These are phyloP conservation scores for Calycina herbarum DNA, from an alignment of 2,329 filamentous ascomycete species.

Conservation along the genomic window DNA sequence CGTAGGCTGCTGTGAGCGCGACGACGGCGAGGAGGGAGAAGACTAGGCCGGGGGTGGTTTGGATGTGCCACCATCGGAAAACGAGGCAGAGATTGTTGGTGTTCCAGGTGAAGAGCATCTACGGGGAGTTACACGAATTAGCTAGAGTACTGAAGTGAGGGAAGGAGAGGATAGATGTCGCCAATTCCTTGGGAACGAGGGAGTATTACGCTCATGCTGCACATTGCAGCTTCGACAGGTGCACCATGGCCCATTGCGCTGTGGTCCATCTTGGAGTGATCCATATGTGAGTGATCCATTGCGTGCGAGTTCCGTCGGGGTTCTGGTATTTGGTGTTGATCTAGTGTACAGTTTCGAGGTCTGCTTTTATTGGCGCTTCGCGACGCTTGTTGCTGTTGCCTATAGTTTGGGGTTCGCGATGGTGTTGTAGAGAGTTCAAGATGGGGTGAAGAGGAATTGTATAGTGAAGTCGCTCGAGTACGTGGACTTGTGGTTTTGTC, in stretches of 20 bases:
- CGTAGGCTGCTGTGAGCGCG: slow-evolving; percentile 86
- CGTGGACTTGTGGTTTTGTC: background rate
- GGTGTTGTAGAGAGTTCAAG: background rate
- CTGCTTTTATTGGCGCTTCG: background rate
- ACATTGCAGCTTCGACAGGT: slow-evolving; percentile 61
- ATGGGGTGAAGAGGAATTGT: background rate
- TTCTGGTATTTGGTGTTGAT: background rate
- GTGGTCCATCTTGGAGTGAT: slow-evolving; percentile 45
- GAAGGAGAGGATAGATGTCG: background rate
- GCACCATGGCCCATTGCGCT: slow-evolving; percentile 57
- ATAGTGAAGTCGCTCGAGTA: background rate
- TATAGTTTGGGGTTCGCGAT: background rate
- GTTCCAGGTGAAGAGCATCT: slow-evolving; percentile 99
- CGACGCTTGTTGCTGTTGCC: background rate
- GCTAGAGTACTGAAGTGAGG: background rate
- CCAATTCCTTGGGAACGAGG: background rate
- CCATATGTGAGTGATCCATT: slow-evolving; percentile 29
- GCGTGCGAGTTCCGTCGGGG: background rate
- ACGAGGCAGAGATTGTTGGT: slow-evolving; percentile 93
- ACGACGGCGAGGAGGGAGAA: slow-evolving; percentile 81
- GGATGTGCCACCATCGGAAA: slow-evolving; percentile 88
- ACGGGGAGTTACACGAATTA: slow-evolving; percentile 6
- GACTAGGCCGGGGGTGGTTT: slow-evolving; percentile 70
- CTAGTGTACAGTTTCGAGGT: background rate
- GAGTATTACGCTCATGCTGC: slow-evolving; percentile 79